A percentile compares a stretch with the other conserved stretches of the same genome.
phyloP scores from a whole-genome alignment of 192 early-diverging fungal genomes.

The Rhizophagus clarus region DNA sequence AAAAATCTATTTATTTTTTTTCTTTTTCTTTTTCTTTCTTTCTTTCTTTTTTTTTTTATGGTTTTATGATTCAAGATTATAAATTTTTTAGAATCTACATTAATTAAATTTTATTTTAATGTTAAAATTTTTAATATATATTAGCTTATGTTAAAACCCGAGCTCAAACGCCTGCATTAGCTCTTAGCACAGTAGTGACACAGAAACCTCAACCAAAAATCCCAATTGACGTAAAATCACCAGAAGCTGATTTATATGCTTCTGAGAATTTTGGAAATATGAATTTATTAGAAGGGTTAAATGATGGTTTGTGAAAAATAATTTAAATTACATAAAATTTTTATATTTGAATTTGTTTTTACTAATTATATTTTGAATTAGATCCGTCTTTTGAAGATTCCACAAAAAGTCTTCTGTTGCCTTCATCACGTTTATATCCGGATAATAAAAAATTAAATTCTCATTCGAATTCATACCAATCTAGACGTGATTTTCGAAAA shows the following conservation, averaged over 20 bases:
- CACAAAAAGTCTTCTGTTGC: conserved; percentile 32
- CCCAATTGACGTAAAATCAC: conserved; percentile 32
- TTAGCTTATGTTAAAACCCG: conserved; percentile 45
- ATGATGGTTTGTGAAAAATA: conserved; percentile 43
- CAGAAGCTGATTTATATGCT: conserved; percentile 50
- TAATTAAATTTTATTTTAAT: not conserved
- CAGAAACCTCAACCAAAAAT: conserved; percentile 39
- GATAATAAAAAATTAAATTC: conserved; percentile 36
- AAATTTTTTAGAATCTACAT: not conserved
- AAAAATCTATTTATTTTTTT: not conserved
- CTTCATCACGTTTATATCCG: conserved; percentile 34
- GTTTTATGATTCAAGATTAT: not conserved
- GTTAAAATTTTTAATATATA: not conserved
- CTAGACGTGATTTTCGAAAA: conserved; percentile 44
- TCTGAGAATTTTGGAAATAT: conserved; percentile 54
- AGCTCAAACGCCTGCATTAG: conserved; percentile 41
- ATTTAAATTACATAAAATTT: not conserved
- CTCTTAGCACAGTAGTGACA: conserved; percentile 40
- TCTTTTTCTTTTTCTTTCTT: not conserved
- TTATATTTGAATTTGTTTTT: too few species aligned
- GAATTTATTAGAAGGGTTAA: conserved; percentile 54
- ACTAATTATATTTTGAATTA: not conserved
- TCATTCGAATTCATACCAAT: conserved; percentile 23
- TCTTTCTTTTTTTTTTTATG: too few species aligned
- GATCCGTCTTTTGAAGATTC: conserved; percentile 26